Base-by-base conservation (phyloP, 2,329 filamentous ascomycete genomes). In the Paramyrothecium roridum region DNA sequence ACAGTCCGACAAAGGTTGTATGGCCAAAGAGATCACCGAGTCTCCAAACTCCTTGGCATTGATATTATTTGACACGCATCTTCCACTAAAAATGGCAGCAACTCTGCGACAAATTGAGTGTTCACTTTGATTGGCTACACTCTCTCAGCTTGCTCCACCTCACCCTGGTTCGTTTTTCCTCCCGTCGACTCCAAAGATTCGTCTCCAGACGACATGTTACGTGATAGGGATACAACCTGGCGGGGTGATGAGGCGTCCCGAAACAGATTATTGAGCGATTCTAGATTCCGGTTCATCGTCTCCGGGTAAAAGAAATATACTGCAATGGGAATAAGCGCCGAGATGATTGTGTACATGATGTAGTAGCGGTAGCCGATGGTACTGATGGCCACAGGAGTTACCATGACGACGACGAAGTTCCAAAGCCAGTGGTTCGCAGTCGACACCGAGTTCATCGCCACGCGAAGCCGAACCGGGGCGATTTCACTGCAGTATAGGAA, bases 381-480 rank as follows among this genome's bases (percentile, higher is more conserved):
- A 55, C 81, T 71, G 21, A 88, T 78, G 12, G 87, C 76, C 1
- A 84, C 79, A 0, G 85, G 86, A 0, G 84, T 87, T 40, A 87
- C 80, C 57, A 87, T 76, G 26, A 86, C 83, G 53, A 73, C 66
- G 30, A 73, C 73, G 64, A 79, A 75, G 61, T 70, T 70, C 62
- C 62, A 67, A 6, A 66, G 58, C 65, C 65, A 67, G 52, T 66
- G 65, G 47, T 66, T 65, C 48, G 63, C 65, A 1, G 84, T 87
- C 0, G 83, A 83, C 8, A 88, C 73, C 22, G 78, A 78, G 17
- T 74, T 73, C 50, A 76, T 76, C 60, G 76, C 75, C 16, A 73
- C 73, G 34, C 76, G 67, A 2, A 73, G 78, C 52, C 73, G 71
- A n/a, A 79, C 69, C 1, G 77, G 76, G 58, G 81, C 81, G 48